Conservation (phyloP, 805 yeast species). For the Wickerhamiella kurtzmanii region DNA sequence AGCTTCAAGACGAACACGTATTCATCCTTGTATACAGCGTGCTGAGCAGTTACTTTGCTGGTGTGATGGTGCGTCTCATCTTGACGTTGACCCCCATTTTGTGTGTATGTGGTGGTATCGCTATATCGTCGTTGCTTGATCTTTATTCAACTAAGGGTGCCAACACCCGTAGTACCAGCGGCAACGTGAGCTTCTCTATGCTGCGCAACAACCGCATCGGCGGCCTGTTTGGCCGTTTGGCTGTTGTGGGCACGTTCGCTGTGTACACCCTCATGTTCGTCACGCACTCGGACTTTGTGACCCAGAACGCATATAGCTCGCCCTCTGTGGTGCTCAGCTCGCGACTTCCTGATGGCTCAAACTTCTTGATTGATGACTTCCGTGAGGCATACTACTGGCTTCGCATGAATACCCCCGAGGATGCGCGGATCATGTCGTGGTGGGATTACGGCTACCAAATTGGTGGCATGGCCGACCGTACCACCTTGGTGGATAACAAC, state of each 20-base stretch:
- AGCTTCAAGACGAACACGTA: conserved; percentile 79
- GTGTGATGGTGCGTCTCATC: conserved; percentile 98
- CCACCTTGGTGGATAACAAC: conserved; percentile 95
- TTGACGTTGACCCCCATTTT: conserved; percentile 91
- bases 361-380: conserved; percentile 80
- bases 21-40: conserved; percentile 85
- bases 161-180: neutral
- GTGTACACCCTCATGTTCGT: conserved; percentile 73
- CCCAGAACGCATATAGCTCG: conserved; percentile 87
- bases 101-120: conserved; percentile 85
- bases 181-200: conserved; percentile 13
- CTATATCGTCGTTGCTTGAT: conserved; percentile 73
- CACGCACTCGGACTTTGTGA: conserved; percentile 93
- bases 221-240: conserved; percentile 37
- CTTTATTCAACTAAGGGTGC: conserved; percentile 34
- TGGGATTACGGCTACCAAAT: conserved; percentile 99
- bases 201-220: conserved; percentile 13
- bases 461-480: conserved; percentile 99
- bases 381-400: conserved; percentile 99
- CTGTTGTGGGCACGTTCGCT: conserved; percentile 54
- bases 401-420: conserved; percentile 94
- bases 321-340: conserved; percentile 94
- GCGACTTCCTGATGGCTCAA: conserved; percentile 70
- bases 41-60: conserved; percentile 93
- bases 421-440: conserved; percentile 95